phyloP scores from a whole-genome alignment of 768 basidiomycete species.

The Pseudohyphozyma bogoriensis region DNA sequence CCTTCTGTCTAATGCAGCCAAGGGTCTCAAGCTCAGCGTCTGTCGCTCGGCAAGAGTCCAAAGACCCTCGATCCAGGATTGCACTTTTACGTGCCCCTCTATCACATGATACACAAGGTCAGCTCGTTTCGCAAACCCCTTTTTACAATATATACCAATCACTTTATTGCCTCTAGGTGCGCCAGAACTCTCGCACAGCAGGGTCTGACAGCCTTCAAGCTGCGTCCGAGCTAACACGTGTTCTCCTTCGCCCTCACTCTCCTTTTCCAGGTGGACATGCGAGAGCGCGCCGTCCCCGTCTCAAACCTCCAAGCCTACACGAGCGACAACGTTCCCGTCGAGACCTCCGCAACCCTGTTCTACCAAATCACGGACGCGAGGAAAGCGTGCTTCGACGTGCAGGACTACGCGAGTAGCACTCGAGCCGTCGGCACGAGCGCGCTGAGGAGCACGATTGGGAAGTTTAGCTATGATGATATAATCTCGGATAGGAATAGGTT shows the following conservation, averaged over 20 bases:
- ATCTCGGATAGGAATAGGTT: constrained; percentile 51
- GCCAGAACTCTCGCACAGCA: background rate
- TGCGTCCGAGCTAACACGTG: background rate
- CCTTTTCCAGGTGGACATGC: background rate
- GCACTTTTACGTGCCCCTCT: too few relatives aligned
- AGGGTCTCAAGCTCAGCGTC: too few relatives aligned
- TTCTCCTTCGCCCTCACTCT: background rate
- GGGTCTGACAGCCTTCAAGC: background rate
- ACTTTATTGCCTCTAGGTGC: too few relatives aligned
- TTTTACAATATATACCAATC: too few relatives aligned
- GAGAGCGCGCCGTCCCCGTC: background rate
- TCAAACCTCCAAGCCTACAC: background rate
- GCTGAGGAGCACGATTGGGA: constrained; percentile 49
- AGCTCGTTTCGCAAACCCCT: too few relatives aligned
- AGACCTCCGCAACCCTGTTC: constrained; percentile 37
- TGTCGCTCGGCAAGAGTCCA: too few relatives aligned
- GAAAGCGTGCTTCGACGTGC: constrained; percentile 49
- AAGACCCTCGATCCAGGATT: too few relatives aligned
- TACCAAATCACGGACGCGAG: constrained; percentile 49
- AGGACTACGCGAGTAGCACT: constrained; percentile 46
- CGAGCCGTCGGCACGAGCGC: constrained; percentile 50
- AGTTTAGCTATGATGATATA: constrained; percentile 40
- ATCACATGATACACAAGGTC: too few relatives aligned
- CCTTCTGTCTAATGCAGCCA: too few relatives aligned
- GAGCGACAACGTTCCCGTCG: background rate